Base-by-base conservation (phyloP, 1,139 yeast species). In the Eremothecium cymbalariae region DNA sequence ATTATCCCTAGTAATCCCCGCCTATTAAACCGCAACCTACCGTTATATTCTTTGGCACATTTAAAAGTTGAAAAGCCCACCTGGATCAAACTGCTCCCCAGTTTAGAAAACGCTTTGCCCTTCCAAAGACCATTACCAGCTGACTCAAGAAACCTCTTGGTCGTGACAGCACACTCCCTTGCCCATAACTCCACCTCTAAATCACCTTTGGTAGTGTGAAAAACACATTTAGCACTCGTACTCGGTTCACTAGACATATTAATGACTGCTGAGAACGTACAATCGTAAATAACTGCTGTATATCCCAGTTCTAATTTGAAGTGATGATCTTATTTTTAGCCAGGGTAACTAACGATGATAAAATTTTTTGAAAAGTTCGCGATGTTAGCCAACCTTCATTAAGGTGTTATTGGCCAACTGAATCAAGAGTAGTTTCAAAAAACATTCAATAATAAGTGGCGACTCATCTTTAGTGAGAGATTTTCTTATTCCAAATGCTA, bases 121-220 rank as follows among this genome's bases (percentile, higher is more conserved):
- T 57, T 53, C 47, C 66, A 75, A 29, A 51, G 55, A 5, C 67
- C 67, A 37, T 67, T 60, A 16, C 65, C 31, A 43, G 81, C 73
- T 29, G 63, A 61, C 37, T 65, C 63, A 11, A 81, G 51, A 45
- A 82, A 77, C 30, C 52, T 49, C 28, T 67, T 55, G 21, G 71
- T 51, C 1, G 75, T 69, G 1, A 46, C 43, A 0, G 93, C 88
- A 3, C 72, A 58, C 51, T 83, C 86, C 44, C 74, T 74, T 17
- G 88, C 83, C 79, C 83, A 83, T 8, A 82, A 51, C 34, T 75
- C 85, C 2, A 82, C 53, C 27, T 67, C 72, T 0, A 83, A 57
- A 1, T 62, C 55, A 1, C 94, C 94, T 39, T 74, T 76, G 8
- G 73, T 60, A 2, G 93, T 80, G 8, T 54, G 44, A 3, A 82